Base-by-base conservation (phyloP, 257 asterid species). In the Solanum medicagineum region DNA sequence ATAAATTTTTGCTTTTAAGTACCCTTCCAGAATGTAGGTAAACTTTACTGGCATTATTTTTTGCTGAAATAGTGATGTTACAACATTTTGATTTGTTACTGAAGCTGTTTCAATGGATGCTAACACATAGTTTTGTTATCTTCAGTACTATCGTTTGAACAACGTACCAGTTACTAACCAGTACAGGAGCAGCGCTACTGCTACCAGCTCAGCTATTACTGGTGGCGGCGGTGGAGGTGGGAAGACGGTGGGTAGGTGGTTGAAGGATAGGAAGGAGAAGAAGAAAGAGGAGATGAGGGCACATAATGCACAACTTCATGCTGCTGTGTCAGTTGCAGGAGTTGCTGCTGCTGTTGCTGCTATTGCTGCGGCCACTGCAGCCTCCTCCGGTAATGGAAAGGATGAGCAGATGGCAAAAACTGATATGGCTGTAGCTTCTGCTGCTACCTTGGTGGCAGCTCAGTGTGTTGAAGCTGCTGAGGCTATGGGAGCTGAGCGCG, bases 311-410 rank as follows among this genome's bases (percentile, higher is more conserved):
- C 99, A 97, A 89, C 95, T 97, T 63, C 99, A 97, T n/a, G 99
- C 99, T 8, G 97, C 97, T 60, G 92, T 95, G 57, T 94, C 99
- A 0, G 99, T 97, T 49, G 99, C 99, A 0, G 99, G 99, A 1
- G 97, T 97, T 26, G 99, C 98, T 4, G 92, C 99, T 1, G 99
- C 99, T n/a, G 87, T 97, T 60, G 99, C 99, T 3, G 99, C 99
- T 0, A 94, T 95, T 60, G 98, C 99, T 0, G 97, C 99, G 0
- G 98, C 99, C 20, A 94, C 99, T 4, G 99, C 98, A 10, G 97
- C 97, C 4, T 88, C 98, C 0, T 93, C 98, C 2, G 94, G 93
- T 0, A 87, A 88, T 0, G 85, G 97, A 22, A 96, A 94, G 87
- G 99, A 96, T 6, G 99, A 96, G 82, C 91, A 87, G 81, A 89